These are phyloP conservation scores for Populus tremula DNA, from an alignment of 345 rosid species.

Conservation along the genomic window DNA sequence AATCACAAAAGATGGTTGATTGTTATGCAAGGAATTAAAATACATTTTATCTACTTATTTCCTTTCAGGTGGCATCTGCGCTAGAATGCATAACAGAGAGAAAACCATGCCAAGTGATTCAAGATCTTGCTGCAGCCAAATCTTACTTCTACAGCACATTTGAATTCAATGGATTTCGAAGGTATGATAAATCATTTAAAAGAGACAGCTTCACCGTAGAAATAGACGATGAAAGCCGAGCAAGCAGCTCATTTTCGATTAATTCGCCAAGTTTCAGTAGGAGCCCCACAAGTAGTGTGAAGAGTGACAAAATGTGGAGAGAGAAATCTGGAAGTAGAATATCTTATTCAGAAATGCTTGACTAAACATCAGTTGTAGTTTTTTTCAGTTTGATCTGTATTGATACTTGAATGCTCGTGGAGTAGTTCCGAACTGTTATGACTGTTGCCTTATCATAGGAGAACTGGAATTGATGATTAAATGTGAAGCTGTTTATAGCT, in stretches of 20 bases:
- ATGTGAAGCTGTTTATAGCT: too few relatives aligned
- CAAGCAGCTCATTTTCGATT: conserved; percentile 5
- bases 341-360: conserved; percentile 30
- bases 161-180: neutral
- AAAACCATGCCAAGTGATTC: conserved; percentile 1
- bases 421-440: neutral
- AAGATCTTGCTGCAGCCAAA: conserved; percentile 18
- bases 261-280: conserved; percentile 16
- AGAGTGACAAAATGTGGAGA: conserved; percentile 1
- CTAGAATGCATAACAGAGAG: conserved; percentile 31
- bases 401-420: neutral
- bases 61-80: conserved; percentile 30
- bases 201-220: conserved; percentile 14
- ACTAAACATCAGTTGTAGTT: conserved; percentile 2
- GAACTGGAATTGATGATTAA: too few relatives aligned
- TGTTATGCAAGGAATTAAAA: too few relatives aligned
- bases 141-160: neutral
- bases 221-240: neutral
- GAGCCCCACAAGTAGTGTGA: conserved; percentile 8
- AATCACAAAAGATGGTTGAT: too few relatives aligned
- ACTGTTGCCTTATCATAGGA: neutral
- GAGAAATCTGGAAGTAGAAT: neutral
- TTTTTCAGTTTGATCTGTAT: neutral
- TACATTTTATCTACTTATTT: neutral
- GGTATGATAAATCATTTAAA: neutral